phyloP scores from a whole-genome alignment of 2,329 filamentous ascomycete species.

The Fusarium protoensiforme region DNA sequence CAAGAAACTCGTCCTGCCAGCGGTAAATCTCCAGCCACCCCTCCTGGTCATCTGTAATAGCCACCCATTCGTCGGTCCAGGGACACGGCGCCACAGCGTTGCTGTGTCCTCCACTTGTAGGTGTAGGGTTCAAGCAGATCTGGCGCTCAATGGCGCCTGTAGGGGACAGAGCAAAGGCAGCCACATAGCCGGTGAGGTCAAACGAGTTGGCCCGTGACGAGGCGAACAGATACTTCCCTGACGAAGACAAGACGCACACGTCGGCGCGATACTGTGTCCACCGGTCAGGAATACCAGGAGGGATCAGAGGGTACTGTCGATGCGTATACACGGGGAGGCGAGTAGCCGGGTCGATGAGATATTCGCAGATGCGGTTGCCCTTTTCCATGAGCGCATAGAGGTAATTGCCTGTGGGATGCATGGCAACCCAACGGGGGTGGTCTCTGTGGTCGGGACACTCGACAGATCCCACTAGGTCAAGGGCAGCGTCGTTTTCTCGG shows the following conservation, averaged over 20 bases:
- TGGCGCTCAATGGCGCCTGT: slow-evolving; percentile 80
- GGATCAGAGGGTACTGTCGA: slow-evolving; percentile 81
- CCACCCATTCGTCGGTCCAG: slow-evolving; percentile 90
- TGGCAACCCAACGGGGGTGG: slow-evolving; percentile 89
- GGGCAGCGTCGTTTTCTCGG: slow-evolving; percentile 51
- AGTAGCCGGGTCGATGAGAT: slow-evolving; percentile 79
- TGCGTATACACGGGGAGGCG: slow-evolving; percentile 83
- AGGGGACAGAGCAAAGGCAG: slow-evolving; percentile 78
- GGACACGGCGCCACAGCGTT: slow-evolving; percentile 88
- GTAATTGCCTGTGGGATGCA: slow-evolving; percentile 81
- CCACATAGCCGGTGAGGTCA: slow-evolving; percentile 82
- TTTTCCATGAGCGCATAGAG: slow-evolving; percentile 91
- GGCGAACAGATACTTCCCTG: slow-evolving; percentile 82
- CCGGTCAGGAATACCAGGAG: slow-evolving; percentile 70
- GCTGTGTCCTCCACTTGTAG: slow-evolving; percentile 87
- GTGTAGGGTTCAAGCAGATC: slow-evolving; percentile 84
- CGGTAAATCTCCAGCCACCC: slow-evolving; percentile 90
- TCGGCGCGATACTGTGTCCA: slow-evolving; percentile 82
- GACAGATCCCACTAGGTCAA: slow-evolving; percentile 78
- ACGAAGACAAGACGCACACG: slow-evolving; percentile 79
- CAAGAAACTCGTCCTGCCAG: slow-evolving; percentile 85
- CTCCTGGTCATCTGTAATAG: slow-evolving; percentile 87
- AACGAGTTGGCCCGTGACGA: slow-evolving; percentile 83
- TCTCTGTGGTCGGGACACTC: slow-evolving; percentile 77
- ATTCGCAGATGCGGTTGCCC: slow-evolving; percentile 86